Conservation (phyloP, 2,329 filamentous ascomycete genomes). For the Aschersonia sp. region DNA sequence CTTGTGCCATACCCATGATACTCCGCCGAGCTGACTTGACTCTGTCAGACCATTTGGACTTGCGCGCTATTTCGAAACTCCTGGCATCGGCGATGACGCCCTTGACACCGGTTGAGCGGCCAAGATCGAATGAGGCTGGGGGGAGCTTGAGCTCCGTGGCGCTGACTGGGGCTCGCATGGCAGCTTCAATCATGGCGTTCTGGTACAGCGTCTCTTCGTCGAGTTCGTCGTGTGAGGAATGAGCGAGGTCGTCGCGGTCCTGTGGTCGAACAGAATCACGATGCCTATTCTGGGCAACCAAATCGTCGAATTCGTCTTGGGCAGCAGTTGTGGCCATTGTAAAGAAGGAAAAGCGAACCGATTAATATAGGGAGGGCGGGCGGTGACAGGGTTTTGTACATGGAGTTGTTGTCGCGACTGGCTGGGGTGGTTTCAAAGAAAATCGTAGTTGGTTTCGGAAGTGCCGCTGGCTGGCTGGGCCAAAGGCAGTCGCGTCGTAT, state of each 20-base stretch:
- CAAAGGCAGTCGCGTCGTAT: constrained; percentile 9
- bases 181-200: constrained; percentile 42
- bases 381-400: not conserved
- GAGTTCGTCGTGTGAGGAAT: constrained; percentile 32
- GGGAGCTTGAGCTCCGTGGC: constrained; percentile 43
- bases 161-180: constrained; percentile 48
- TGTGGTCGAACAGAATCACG: constrained; percentile 39
- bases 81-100: constrained; percentile 77
- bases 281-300: constrained; percentile 41
- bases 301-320: constrained; percentile 52
- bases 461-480: constrained; percentile 4
- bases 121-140: constrained; percentile 47
- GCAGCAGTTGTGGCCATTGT: constrained; percentile 40
- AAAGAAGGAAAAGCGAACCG: constrained; percentile 7
- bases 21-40: constrained; percentile 38
- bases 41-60: constrained; percentile 37
- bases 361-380: constrained; percentile 1
- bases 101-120: constrained; percentile 68
- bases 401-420: not conserved
- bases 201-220: constrained; percentile 42
- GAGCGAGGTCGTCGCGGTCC: constrained; percentile 33
- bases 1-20: constrained; percentile 16
- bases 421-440: not conserved
- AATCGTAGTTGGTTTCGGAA: not conserved
- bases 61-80: constrained; percentile 56